phyloP scores from a whole-genome alignment of 2,329 filamentous ascomycete species.

The Colletotrichum sp. region DNA sequence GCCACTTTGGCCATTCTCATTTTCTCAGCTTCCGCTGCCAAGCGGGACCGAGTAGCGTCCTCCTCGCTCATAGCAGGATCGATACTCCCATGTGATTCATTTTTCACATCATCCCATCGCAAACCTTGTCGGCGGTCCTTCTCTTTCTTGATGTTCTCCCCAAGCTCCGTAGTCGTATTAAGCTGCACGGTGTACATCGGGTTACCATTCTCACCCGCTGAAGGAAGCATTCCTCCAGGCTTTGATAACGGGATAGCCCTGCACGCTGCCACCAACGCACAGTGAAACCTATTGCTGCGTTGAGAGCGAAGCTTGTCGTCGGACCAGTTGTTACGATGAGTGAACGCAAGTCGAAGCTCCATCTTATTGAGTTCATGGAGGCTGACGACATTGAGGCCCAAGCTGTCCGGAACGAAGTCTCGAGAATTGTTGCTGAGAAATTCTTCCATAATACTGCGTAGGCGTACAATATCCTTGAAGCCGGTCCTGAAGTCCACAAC shows the following conservation, averaged over 20 bases:
- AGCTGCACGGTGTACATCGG: conserved; percentile 20
- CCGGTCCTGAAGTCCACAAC: conserved; percentile 73
- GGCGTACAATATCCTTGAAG: conserved; percentile 69
- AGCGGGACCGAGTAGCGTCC: neutral
- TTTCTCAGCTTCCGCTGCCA: neutral
- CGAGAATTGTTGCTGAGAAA: conserved; percentile 64
- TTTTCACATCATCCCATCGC: conserved; percentile 3
- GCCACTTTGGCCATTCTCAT: neutral
- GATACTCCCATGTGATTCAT: neutral
- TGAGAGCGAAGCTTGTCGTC: conserved; percentile 73
- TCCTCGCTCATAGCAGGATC: neutral
- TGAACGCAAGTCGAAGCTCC: conserved; percentile 57
- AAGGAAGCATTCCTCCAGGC: conserved; percentile 9
- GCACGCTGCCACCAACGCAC: conserved; percentile 70
- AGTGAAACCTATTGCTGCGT: conserved; percentile 77
- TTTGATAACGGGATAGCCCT: conserved; percentile 69
- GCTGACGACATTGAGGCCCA: conserved; percentile 66
- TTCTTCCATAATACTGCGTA: conserved; percentile 66
- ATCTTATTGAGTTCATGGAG: conserved; percentile 45
- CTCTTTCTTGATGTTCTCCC: conserved; percentile 17
- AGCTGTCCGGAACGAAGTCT: conserved; percentile 68
- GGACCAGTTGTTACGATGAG: conserved; percentile 78
- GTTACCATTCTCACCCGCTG: conserved; percentile 18
- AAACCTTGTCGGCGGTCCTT: conserved; percentile 16
- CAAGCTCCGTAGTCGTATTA: neutral